Base-by-base conservation (phyloP, 176 grass and related monocot species). In the Juncus inflexus region DNA sequence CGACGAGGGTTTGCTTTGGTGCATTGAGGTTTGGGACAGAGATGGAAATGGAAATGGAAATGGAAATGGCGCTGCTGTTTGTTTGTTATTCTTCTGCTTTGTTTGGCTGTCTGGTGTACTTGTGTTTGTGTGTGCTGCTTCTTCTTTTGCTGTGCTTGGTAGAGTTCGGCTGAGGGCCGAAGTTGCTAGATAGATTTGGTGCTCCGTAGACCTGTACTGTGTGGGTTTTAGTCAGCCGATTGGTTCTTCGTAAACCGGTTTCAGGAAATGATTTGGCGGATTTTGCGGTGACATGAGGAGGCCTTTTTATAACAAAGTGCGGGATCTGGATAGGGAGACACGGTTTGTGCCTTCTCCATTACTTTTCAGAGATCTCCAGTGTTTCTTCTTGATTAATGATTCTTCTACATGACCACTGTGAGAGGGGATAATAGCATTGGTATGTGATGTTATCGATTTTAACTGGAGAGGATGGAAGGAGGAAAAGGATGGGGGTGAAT, bases 1-100 rank as follows among this genome's bases (percentile, higher is more conserved):
- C 85, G 85, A 84, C 61, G 87, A 35, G 50, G 66, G 40, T 66
- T 87, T 84, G 60, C 52, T 76, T 64, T 77, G 79, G 73, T 89
- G 92, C 92, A 97, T 97, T 86, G 75, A 15, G 37, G 74, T 15
- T 67, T 58, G 60, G 15, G 49, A 4, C 3, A 40, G 42, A 49
- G 50, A 40, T 14, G n/a, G n/a, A n/a, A n/a, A n/a, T 28, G 19
- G 19, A 28, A 28, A 28, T 28, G 19, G 19, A 28, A 28, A 28
- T 28, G 19, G 66, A 67, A 35, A 60, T 37, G 35, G 42, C 16
- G 19, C 52, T 2, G 80, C 56, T 52, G 61, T 55, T 69, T 50
- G 78, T 62, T 60, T 54, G 64, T 65, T 53, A 38, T 42, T 56
- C 9, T 62, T 37, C 45, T 49, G 49, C 59, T 70, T 76, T 53